These are phyloP conservation scores for Fusarium annulatum DNA, from an alignment of 2,329 filamentous ascomycete species.

Conservation along the genomic window DNA sequence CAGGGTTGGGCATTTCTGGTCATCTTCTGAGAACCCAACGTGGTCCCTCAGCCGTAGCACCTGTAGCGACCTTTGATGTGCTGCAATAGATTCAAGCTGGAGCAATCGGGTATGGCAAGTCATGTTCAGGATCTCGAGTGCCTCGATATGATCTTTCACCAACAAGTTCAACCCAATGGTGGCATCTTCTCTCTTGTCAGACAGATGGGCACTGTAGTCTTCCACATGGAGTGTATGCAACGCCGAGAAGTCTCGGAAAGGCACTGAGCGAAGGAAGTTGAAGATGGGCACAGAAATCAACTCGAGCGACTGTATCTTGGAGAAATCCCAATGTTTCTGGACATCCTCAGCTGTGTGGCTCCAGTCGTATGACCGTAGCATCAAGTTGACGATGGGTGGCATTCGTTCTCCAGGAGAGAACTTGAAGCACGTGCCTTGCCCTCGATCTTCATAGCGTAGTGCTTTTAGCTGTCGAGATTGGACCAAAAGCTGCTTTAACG, in stretches of 20 bases:
- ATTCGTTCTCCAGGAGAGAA: slow-evolving; percentile 55
- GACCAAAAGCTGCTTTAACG: slow-evolving; percentile 57
- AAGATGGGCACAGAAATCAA: slow-evolving; percentile 58
- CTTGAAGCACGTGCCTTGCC: slow-evolving; percentile 58
- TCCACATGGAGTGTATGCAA: slow-evolving; percentile 56
- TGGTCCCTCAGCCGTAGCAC: slow-evolving; percentile 58
- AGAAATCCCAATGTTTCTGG: slow-evolving; percentile 59
- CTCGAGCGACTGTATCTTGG: slow-evolving; percentile 53
- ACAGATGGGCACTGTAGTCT: slow-evolving; percentile 57
- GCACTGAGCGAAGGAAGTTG: slow-evolving; percentile 57
- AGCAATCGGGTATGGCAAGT: slow-evolving; percentile 57
- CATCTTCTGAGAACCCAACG: slow-evolving; percentile 57
- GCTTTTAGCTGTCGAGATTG: slow-evolving; percentile 50
- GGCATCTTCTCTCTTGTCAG: slow-evolving; percentile 53
- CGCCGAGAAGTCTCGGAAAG: slow-evolving; percentile 49
- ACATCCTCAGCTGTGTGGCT: slow-evolving; percentile 54
- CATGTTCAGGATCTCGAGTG: slow-evolving; percentile 53
- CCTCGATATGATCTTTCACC: slow-evolving; percentile 51
- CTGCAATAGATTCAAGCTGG: slow-evolving; percentile 52
- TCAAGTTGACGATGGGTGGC: slow-evolving; percentile 55
- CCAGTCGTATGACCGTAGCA: slow-evolving; percentile 62
- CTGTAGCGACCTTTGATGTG: slow-evolving; percentile 53
- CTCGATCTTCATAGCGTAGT: slow-evolving; percentile 58
- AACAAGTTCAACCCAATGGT: slow-evolving; percentile 54
- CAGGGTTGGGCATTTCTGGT: slow-evolving; percentile 56